phyloP scores from a whole-genome alignment of 2,329 filamentous ascomycete genomes.

The Akanthomyces dipterigenus region DNA sequence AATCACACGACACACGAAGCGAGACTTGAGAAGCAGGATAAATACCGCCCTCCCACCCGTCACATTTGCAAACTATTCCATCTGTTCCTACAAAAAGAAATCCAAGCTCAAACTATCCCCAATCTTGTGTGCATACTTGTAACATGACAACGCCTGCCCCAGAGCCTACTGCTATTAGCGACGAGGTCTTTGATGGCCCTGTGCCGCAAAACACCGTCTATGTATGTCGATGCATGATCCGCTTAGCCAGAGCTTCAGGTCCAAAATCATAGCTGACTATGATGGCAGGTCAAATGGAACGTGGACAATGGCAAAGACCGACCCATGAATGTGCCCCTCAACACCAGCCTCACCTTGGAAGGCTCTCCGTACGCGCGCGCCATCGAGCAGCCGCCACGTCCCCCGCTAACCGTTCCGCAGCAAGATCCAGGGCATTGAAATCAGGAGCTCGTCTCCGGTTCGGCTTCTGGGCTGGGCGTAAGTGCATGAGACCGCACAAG shows the following conservation, averaged over 20 bases:
- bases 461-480: not conserved
- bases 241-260: too few species aligned
- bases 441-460: not conserved
- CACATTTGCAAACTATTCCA: too few species aligned
- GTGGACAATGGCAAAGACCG: not conserved
- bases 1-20: too few species aligned
- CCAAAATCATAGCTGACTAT: too few species aligned
- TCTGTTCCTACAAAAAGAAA: too few species aligned
- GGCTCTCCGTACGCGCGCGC: not conserved
- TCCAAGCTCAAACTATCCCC: too few species aligned
- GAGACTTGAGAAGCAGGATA: too few species aligned
- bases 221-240: not conserved
- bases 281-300: slow-evolving; percentile 3
- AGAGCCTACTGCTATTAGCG: not conserved
- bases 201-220: not conserved
- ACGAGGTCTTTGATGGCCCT: not conserved
- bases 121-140: too few species aligned
- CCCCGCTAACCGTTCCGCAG: not conserved
- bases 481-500: not conserved
- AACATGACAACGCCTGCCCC: not conserved
- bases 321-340: not conserved
- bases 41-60: too few species aligned
- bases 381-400: too few species aligned
- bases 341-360: not conserved
- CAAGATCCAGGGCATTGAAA: not conserved